Percentiles rank a stretch among this genome's conserved stretches.
Conservation (phyloP, 108 stramenopile species). For the Skeletonema potamos region DNA sequence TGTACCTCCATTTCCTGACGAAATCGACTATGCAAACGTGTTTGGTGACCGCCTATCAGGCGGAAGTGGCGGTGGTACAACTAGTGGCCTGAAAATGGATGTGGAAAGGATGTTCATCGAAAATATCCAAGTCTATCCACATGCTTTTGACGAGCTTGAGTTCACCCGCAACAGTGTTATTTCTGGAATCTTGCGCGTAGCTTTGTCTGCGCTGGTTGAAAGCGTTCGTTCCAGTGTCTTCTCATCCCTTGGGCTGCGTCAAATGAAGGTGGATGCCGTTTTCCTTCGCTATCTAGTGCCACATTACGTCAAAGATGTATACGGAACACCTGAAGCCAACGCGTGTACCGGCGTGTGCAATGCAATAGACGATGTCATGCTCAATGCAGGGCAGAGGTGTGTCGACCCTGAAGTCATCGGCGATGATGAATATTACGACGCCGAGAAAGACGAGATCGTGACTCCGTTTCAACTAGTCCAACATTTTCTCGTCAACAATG, state of each 20-base stretch:
- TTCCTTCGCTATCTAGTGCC: constrained; percentile 75
- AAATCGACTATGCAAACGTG: constrained; percentile 46
- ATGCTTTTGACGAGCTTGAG: constrained; percentile 51
- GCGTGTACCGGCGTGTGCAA: constrained; percentile 42
- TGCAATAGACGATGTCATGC: constrained; percentile 52
- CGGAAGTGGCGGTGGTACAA: constrained; percentile 30
- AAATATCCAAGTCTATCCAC: constrained; percentile 64
- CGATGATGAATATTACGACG: constrained; percentile 54
- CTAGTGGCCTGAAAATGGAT: constrained; percentile 74
- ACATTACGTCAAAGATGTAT: constrained; percentile 76
- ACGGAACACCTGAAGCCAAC: constrained; percentile 51
- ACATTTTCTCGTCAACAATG: constrained; percentile 11
- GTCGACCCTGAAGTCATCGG: constrained; percentile 39
- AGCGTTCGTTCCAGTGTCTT: constrained; percentile 57
- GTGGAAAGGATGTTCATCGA: constrained; percentile 88
- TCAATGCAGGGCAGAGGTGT: constrained; percentile 54
- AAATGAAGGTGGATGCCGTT: constrained; percentile 74
- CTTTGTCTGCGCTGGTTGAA: constrained; percentile 65
- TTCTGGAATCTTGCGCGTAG: constrained; percentile 57
- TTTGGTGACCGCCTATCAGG: constrained; percentile 32
- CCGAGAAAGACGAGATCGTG: constrained; percentile 43
- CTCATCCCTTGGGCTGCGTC: constrained; percentile 61
- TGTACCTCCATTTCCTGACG: constrained; percentile 64
- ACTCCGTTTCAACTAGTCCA: constrained; percentile 39
- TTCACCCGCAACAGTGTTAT: constrained; percentile 66